These are phyloP conservation scores for Stagonosporopsis chrysanthemi DNA, from an alignment of 2,329 filamentous ascomycete genomes.

Conservation along the genomic window DNA sequence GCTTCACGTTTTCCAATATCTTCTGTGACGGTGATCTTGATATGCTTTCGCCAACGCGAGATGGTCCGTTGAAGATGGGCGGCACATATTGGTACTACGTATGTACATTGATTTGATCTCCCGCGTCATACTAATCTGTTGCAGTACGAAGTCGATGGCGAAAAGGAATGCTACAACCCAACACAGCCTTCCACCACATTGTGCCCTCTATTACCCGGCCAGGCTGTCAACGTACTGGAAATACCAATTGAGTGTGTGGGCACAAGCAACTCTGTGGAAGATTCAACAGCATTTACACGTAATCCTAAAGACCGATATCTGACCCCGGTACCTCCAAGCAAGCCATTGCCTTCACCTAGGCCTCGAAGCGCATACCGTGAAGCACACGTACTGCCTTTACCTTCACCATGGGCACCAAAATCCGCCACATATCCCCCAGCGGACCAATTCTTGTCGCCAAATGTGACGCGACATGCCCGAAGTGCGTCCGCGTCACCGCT, in stretches of 20 bases:
- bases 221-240: constrained; percentile 82
- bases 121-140: constrained; percentile 23
- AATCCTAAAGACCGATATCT: constrained; percentile 79
- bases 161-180: constrained; percentile 77
- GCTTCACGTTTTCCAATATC: constrained; percentile 85
- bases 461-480: constrained; percentile 36
- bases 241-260: constrained; percentile 73
- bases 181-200: constrained; percentile 75
- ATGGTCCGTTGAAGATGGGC: constrained; percentile 88
- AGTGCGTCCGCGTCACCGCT: constrained; percentile 43
- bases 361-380: constrained; percentile 28
- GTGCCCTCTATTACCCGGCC: constrained; percentile 88
- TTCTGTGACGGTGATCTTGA: constrained; percentile 75
- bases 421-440: constrained; percentile 42
- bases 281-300: constrained; percentile 75
- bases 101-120: constrained; percentile 50
- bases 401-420: constrained; percentile 33
- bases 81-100: constrained; percentile 96
- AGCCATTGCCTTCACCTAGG: constrained; percentile 29
- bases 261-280: constrained; percentile 69
- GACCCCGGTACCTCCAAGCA: constrained; percentile 65
- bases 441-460: constrained; percentile 32
- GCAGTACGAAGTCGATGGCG: constrained; percentile 86
- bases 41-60: constrained; percentile 63
- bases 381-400: constrained; percentile 27